A percentile compares a stretch with the other conserved stretches of the same genome.
Evolutionary conservation across 169 alveolate genomes (phyloP).

Genomic region (Cyclospora cayetanensis): DNA sequence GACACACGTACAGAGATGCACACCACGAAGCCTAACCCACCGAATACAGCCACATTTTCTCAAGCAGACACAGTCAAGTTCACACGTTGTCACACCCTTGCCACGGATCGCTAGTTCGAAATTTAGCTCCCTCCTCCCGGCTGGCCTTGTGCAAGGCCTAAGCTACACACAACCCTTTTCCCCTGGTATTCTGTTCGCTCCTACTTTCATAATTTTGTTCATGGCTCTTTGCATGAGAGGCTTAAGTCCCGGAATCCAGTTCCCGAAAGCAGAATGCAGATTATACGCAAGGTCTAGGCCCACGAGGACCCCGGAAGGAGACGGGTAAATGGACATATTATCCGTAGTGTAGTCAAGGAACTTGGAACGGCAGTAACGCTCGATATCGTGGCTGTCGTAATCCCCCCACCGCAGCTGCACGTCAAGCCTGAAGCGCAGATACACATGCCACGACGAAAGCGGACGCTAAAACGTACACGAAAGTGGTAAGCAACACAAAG

Average conservation of each 20-base stretch:
- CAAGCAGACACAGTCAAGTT: no score
- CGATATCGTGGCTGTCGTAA: constrained; percentile 99
- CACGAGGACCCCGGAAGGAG: constrained; percentile 98
- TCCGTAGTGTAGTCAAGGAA: constrained; percentile 99
- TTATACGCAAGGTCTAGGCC: constrained; percentile 99
- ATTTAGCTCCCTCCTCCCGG: no score
- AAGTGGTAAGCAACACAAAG: background rate
- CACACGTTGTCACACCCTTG: no score
- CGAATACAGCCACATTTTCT: no score
- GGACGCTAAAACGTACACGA: background rate
- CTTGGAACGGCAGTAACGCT: constrained; percentile 99
- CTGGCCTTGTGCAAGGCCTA: no score
- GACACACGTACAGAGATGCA: background rate
- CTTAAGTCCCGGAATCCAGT: constrained; percentile 98
- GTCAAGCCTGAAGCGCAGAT: constrained; percentile 95
- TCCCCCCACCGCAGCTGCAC: constrained; percentile 99
- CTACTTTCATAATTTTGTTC: constrained; percentile 97
- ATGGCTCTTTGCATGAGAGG: constrained; percentile 96
- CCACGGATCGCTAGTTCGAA: no score
- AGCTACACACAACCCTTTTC: no score
- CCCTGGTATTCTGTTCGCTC: no score
- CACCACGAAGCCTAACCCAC: background rate
- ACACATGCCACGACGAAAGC: background rate
- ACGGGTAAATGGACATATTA: constrained; percentile 98
- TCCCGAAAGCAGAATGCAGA: constrained; percentile 99